Evolutionary conservation across 2,329 filamentous ascomycete species (phyloP).

Genomic region (Alternaria sp.): DNA sequence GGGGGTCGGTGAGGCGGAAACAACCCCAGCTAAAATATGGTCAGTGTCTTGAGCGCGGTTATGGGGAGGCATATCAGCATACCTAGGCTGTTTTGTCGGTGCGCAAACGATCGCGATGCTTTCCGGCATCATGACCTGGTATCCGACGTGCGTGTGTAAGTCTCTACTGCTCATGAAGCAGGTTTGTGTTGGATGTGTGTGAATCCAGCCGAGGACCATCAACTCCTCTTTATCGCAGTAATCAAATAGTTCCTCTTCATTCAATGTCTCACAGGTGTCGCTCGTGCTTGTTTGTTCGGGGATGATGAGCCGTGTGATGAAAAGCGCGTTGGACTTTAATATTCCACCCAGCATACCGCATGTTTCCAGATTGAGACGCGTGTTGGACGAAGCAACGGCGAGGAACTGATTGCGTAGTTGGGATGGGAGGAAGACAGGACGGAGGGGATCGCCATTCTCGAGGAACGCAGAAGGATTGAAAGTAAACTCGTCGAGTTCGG

Average conservation of each 20-base stretch:
- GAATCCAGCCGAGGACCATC: slow-evolving; percentile 93
- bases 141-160: slow-evolving; percentile 90
- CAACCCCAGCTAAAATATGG: slow-evolving; percentile 75
- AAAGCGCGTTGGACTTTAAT: slow-evolving; percentile 89
- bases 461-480: slow-evolving; percentile 87
- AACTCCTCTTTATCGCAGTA: slow-evolving; percentile 87
- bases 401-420: slow-evolving; percentile 79
- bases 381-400: slow-evolving; percentile 77
- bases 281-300: slow-evolving; percentile 89
- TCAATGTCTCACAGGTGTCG: slow-evolving; percentile 94
- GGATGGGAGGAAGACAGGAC: slow-evolving; percentile 85
- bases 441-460: slow-evolving; percentile 85
- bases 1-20: slow-evolving; percentile 92
- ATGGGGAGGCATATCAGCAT: slow-evolving; percentile 52
- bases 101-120: slow-evolving; percentile 97
- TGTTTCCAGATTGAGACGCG: slow-evolving; percentile 83
- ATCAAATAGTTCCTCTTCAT: slow-evolving; percentile 84
- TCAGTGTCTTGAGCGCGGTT: not conserved
- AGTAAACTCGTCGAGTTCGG: slow-evolving; percentile 70
- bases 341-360: slow-evolving; percentile 94
- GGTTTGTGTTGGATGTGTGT: slow-evolving; percentile 94
- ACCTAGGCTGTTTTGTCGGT: slow-evolving; percentile 79
- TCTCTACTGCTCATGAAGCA: slow-evolving; percentile 98
- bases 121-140: slow-evolving; percentile 96
- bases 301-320: slow-evolving; percentile 86